phyloP scores from a whole-genome alignment of 371 early-diverging fungal genomes.

The Nosema muscidifuracis region DNA sequence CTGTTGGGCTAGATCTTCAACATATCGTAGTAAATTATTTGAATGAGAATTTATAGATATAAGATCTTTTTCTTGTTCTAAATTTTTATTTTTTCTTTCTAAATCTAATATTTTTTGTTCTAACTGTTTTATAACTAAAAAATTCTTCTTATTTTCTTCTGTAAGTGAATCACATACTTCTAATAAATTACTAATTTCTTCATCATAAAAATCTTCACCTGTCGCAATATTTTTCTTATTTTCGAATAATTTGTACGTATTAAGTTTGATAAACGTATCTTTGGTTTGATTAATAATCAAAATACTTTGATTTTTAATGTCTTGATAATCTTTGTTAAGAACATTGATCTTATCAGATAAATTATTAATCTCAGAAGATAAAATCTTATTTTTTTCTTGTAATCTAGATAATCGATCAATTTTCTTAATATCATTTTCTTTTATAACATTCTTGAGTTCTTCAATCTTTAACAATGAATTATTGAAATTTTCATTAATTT shows the following conservation, averaged over 20 bases:
- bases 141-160: constrained; percentile 28
- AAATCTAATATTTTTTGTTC: not conserved
- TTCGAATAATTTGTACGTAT: not conserved
- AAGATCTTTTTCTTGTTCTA: constrained; percentile 13
- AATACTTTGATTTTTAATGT: not conserved
- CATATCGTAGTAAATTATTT: constrained; percentile 20
- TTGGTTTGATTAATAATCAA: not conserved
- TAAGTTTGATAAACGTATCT: not conserved
- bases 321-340: not conserved
- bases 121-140: no score
- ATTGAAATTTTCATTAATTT: constrained; percentile 23
- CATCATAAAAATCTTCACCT: not conserved
- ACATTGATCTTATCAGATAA: not conserved
- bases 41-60: not conserved
- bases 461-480: constrained; percentile 8
- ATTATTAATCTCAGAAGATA: not conserved
- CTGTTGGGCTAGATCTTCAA: constrained; percentile 21
- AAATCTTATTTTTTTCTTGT: not conserved
- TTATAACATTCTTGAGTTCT: not conserved
- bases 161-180: constrained; percentile 7
- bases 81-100: constrained; percentile 1
- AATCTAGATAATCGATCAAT: not conserved
- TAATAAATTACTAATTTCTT: constrained; percentile 15
- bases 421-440: constrained; percentile 1
- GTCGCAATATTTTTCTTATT: not conserved